Conservation (phyloP, 164 flowering plant species). For the Magnolia changhungtana region DNA sequence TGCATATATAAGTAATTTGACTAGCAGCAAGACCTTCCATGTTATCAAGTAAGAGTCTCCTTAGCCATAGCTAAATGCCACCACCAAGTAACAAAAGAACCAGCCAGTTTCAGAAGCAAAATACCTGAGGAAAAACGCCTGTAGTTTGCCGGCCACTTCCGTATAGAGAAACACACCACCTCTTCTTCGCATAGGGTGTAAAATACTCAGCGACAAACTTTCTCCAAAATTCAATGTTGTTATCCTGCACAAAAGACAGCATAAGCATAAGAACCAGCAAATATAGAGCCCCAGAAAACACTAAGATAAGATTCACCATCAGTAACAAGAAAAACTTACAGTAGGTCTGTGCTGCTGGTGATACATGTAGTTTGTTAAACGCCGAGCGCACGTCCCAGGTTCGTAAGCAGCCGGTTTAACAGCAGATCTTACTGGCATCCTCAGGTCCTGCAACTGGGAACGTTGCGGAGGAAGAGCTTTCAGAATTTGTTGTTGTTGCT, state of each 20-base stretch:
- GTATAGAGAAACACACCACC: slow-evolving; percentile 98
- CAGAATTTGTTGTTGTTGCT: slow-evolving; percentile 60
- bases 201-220: slow-evolving; percentile 92
- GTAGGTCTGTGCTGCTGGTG: slow-evolving; percentile 90
- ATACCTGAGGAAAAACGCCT: slow-evolving; percentile 98
- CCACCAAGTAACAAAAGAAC: background rate
- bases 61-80: no score
- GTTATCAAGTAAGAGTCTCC: no score
- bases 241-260: slow-evolving; percentile 53
- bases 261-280: slow-evolving; percentile 3
- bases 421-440: slow-evolving; percentile 57
- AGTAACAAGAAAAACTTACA: slow-evolving; percentile 34
- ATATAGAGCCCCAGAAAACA: background rate
- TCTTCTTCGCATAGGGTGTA: slow-evolving; percentile 95
- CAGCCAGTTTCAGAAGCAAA: slow-evolving; percentile 7
- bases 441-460: slow-evolving; percentile 49
- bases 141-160: slow-evolving; percentile 95
- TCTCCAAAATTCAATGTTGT: slow-evolving; percentile 96
- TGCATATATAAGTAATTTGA: background rate
- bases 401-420: slow-evolving; percentile 61
- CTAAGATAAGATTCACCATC: background rate
- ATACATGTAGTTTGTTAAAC: slow-evolving; percentile 85
- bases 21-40: background rate
- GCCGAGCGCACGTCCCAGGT: slow-evolving; percentile 89
- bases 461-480: slow-evolving; percentile 73